These are phyloP conservation scores for Baudoinia panamericana DNA, from an alignment of 495 filamentous ascomycete species.

Conservation along the genomic window DNA sequence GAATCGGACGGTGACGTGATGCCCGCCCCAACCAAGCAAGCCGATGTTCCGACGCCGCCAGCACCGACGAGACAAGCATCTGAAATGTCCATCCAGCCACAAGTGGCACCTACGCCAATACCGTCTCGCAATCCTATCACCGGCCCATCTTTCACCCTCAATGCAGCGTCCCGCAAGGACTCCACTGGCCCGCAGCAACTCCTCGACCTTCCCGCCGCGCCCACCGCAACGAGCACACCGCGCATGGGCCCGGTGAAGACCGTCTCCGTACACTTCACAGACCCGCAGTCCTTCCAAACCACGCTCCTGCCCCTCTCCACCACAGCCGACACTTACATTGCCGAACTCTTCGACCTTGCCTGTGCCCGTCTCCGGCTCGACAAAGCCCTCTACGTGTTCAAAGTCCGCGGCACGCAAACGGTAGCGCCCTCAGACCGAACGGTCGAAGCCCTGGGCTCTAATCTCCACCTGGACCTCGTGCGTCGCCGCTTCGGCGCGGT, in stretches of 20 bases:
- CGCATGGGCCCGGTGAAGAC: slow-evolving; percentile 72
- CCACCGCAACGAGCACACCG: slow-evolving; percentile 42
- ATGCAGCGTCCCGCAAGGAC: slow-evolving; percentile 27
- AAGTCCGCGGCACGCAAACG: slow-evolving; percentile 71
- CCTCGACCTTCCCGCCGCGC: slow-evolving; percentile 29
- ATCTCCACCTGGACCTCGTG: slow-evolving; percentile 73
- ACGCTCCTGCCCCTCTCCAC: slow-evolving; percentile 62
- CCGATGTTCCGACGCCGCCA: slow-evolving; percentile 30
- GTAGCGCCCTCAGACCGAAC: slow-evolving; percentile 76
- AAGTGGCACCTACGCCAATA: slow-evolving; percentile 28
- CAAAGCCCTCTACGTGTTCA: slow-evolving; percentile 77
- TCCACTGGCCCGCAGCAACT: slow-evolving; percentile 35
- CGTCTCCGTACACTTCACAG: slow-evolving; percentile 70
- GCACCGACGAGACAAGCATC: not conserved
- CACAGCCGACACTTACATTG: slow-evolving; percentile 86
- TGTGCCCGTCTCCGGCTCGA: slow-evolving; percentile 83
- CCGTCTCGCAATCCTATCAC: slow-evolving; percentile 31
- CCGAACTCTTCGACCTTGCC: slow-evolving; percentile 80
- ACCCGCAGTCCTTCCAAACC: slow-evolving; percentile 45
- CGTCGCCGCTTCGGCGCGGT: slow-evolving; percentile 74
- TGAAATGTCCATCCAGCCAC: slow-evolving; percentile 15
- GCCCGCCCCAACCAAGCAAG: slow-evolving; percentile 34
- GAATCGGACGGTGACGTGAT: slow-evolving; percentile 43
- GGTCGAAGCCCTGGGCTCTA: slow-evolving; percentile 74
- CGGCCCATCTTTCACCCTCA: slow-evolving; percentile 27